phyloP scores from a whole-genome alignment of 345 rosid genomes.

The Reutealis trisperma region DNA sequence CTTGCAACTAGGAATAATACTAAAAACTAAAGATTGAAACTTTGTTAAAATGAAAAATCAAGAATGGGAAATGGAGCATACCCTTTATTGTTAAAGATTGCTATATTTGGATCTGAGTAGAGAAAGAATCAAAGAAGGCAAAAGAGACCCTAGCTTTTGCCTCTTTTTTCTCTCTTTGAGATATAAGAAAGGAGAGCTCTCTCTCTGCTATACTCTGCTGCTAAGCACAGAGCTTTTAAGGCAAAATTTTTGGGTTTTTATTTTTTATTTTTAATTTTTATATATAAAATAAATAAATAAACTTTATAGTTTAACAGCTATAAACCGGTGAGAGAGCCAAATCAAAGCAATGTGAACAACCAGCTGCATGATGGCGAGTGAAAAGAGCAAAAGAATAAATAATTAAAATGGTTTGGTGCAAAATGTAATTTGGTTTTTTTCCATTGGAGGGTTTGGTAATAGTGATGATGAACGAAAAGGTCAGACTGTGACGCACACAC shows the following conservation, averaged over 20 bases:
- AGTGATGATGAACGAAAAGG: no score
- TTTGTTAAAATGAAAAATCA: background rate
- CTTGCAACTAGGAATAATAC: background rate
- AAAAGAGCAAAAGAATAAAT: no score
- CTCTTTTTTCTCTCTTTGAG: background rate
- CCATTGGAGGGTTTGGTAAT: background rate
- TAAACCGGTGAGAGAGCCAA: background rate
- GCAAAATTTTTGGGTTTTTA: background rate
- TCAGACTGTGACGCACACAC: no score
- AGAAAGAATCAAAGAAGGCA: background rate
- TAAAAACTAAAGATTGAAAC: background rate
- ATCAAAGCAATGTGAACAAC: no score
- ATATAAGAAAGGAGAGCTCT: background rate
- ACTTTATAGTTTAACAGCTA: background rate
- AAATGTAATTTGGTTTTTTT: background rate
- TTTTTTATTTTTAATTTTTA: background rate
- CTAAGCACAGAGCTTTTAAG: conserved; percentile 3
- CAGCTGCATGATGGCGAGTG: background rate
- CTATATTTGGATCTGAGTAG: background rate
- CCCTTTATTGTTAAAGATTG: background rate
- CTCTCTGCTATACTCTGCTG: background rate
- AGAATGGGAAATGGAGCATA: background rate
- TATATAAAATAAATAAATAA: background rate
- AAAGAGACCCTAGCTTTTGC: background rate
- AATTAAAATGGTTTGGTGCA: background rate